phyloP scores from a whole-genome alignment of 1,284 basidiomycete species.

The Tremellales sp. region DNA sequence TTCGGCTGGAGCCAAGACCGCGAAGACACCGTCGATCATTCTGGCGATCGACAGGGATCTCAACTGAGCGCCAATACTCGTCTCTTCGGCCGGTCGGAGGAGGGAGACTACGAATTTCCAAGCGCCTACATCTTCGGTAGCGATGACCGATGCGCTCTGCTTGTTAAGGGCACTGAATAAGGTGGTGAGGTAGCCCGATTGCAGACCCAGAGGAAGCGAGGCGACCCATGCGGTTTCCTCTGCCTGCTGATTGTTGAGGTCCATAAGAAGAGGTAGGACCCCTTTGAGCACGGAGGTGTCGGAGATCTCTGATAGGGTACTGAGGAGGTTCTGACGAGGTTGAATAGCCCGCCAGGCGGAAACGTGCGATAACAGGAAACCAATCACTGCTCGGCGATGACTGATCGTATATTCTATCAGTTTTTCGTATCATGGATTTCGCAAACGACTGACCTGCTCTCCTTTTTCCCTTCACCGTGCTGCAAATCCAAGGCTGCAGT shows the following conservation, averaged over 20 bases:
- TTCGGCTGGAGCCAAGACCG: slow-evolving; percentile 19
- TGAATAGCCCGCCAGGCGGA: slow-evolving; percentile 57
- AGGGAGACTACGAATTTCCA: slow-evolving; percentile 12
- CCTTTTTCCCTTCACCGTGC: slow-evolving; percentile 58
- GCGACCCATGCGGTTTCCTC: slow-evolving; percentile 27
- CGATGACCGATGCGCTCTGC: background rate
- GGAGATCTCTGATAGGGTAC: slow-evolving; percentile 58
- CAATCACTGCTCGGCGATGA: slow-evolving; percentile 70
- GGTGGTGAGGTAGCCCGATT: slow-evolving; percentile 24
- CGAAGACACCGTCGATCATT: slow-evolving; percentile 35
- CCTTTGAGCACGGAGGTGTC: slow-evolving; percentile 61
- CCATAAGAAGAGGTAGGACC: slow-evolving; percentile 59
- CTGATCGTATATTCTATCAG: too few species aligned
- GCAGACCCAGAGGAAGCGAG: slow-evolving; percentile 6
- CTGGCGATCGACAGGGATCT: slow-evolving; percentile 25
- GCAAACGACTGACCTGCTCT: slow-evolving; percentile 55
- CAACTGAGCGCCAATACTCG: slow-evolving; percentile 6
- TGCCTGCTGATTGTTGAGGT: slow-evolving; percentile 21
- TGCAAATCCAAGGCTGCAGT: slow-evolving; percentile 53
- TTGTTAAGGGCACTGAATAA: slow-evolving; percentile 1
- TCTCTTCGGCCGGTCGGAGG: background rate
- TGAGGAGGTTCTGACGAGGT: slow-evolving; percentile 60
- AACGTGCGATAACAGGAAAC: slow-evolving; percentile 78
- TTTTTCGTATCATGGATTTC: slow-evolving; percentile 2
- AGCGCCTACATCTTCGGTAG: slow-evolving; percentile 8